phyloP scores from a whole-genome alignment of 108 stramenopile genomes.

The Discostella pseudostelligera region DNA sequence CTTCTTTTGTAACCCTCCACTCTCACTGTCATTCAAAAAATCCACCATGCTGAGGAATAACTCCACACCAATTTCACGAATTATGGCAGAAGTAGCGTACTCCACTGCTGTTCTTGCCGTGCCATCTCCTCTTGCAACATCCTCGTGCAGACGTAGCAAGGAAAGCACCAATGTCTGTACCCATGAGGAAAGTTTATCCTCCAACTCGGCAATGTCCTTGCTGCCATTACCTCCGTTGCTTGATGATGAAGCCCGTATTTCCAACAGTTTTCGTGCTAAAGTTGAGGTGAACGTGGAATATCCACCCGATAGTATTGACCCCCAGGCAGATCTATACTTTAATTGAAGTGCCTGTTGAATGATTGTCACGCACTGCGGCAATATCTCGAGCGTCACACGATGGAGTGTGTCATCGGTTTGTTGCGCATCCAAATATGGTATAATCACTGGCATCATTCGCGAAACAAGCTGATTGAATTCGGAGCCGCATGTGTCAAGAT shows the following conservation, averaged over 20 bases:
- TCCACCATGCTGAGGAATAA: conserved; percentile 52
- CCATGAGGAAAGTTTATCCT: conserved; percentile 31
- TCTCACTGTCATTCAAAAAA: conserved; percentile 37
- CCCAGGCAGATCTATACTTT: conserved; percentile 35
- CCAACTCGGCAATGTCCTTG: conserved; percentile 7
- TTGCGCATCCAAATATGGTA: conserved; percentile 2
- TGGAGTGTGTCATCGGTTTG: conserved; percentile 11
- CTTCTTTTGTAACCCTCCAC: conserved; percentile 10
- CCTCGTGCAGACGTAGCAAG: conserved; percentile 32
- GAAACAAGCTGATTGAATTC: conserved; percentile 44
- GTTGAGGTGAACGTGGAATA: conserved; percentile 38
- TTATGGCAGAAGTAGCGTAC: conserved; percentile 54
- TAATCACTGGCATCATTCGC: conserved; percentile 25
- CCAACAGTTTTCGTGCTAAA: conserved; percentile 46
- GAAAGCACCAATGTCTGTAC: conserved; percentile 41
- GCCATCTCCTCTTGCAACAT: conserved; percentile 39
- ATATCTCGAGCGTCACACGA: conserved; percentile 24
- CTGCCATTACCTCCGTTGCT: conserved; percentile 13
- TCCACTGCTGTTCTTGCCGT: conserved; percentile 51
- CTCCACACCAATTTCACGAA: conserved; percentile 70
- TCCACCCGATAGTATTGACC: conserved; percentile 35
- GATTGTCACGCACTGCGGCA: conserved; percentile 27
- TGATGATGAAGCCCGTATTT: conserved; percentile 37
- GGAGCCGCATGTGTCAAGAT: conserved; percentile 24
- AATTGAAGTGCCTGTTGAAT: conserved; percentile 28